phyloP scores from a whole-genome alignment of 2,329 filamentous ascomycete species.

The Dactylellina parvicollis region DNA sequence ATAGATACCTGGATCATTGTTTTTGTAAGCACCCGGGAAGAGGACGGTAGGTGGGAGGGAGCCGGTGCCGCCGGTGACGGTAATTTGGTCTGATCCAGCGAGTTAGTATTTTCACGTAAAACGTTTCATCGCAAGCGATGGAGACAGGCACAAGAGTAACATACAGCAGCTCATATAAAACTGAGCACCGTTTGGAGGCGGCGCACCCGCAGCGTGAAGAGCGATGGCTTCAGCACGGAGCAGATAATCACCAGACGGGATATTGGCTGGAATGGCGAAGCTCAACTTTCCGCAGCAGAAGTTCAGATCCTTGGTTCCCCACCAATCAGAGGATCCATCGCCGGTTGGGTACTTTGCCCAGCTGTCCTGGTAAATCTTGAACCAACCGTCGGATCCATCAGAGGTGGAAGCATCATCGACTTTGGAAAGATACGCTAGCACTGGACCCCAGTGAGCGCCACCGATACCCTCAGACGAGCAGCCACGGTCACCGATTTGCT shows the following conservation, averaged over 20 bases:
- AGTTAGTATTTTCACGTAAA: not conserved
- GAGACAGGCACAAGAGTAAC: not conserved
- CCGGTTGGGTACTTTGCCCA: slow-evolving; percentile 58
- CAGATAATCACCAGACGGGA: slow-evolving; percentile 68
- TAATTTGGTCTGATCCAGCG: slow-evolving; percentile 35
- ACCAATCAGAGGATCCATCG: slow-evolving; percentile 64
- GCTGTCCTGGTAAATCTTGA: slow-evolving; percentile 67
- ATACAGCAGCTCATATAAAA: slow-evolving; percentile 53
- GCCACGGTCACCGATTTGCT: slow-evolving; percentile 64
- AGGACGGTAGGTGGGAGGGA: slow-evolving; percentile 61
- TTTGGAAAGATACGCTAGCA: slow-evolving; percentile 67
- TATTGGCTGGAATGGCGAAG: slow-evolving; percentile 64
- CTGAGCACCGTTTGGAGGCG: slow-evolving; percentile 46
- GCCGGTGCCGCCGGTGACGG: slow-evolving; percentile 35
- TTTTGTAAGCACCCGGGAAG: slow-evolving; percentile 65
- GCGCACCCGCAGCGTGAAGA: slow-evolving; percentile 64
- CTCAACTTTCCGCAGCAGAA: slow-evolving; percentile 62
- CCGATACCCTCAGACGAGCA: slow-evolving; percentile 67
- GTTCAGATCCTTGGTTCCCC: slow-evolving; percentile 64
- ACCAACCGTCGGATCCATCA: slow-evolving; percentile 64
- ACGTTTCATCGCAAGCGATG: not conserved
- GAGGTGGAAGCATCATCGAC: slow-evolving; percentile 65
- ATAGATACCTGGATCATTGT: slow-evolving; percentile 64
- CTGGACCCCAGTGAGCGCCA: slow-evolving; percentile 68
- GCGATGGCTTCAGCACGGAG: slow-evolving; percentile 68